phyloP scores from a whole-genome alignment of 768 basidiomycete genomes.

The Tubosaeta brunneosetosa region DNA sequence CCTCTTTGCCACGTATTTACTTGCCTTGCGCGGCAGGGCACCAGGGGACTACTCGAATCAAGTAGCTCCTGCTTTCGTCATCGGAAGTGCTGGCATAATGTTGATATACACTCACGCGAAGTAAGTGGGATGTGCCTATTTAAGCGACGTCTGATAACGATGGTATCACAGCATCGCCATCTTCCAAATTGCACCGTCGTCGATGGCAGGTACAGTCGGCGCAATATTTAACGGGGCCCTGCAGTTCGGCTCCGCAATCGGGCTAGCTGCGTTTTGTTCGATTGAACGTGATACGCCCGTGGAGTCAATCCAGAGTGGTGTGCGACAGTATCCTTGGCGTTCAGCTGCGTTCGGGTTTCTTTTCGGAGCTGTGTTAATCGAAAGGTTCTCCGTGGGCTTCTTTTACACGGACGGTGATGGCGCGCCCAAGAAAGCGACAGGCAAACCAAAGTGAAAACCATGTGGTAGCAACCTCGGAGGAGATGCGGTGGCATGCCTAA shows the following conservation, averaged over 20 bases:
- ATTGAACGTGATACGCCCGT: slow-evolving; percentile 48
- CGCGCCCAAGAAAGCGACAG: neutral
- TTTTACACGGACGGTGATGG: slow-evolving; percentile 32
- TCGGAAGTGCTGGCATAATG: slow-evolving; percentile 45
- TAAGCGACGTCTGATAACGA: neutral
- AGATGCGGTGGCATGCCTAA: too few species aligned
- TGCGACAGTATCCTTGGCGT: slow-evolving; percentile 35
- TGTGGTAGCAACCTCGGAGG: too few species aligned
- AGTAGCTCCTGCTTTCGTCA: slow-evolving; percentile 45
- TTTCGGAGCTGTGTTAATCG: slow-evolving; percentile 32
- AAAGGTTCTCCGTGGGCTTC: slow-evolving; percentile 28
- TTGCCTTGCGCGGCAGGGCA: slow-evolving; percentile 39
- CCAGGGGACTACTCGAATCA: slow-evolving; percentile 43
- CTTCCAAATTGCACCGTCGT: slow-evolving; percentile 43
- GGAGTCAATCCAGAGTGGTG: slow-evolving; percentile 30
- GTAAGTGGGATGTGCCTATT: slow-evolving; percentile 28
- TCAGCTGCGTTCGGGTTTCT: slow-evolving; percentile 45
- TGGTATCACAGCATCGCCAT: slow-evolving; percentile 41
- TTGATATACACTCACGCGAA: slow-evolving; percentile 45
- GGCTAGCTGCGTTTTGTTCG: slow-evolving; percentile 44
- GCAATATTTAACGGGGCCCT: slow-evolving; percentile 54
- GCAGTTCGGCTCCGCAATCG: slow-evolving; percentile 49
- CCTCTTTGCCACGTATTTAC: slow-evolving; percentile 36
- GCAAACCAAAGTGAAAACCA: too few species aligned
- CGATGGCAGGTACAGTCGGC: slow-evolving; percentile 48